A percentile compares a stretch with the other conserved stretches of the same genome.
Conservation (phyloP, 1,284 basidiomycete genomes). For the Trametes hirsuta region DNA sequence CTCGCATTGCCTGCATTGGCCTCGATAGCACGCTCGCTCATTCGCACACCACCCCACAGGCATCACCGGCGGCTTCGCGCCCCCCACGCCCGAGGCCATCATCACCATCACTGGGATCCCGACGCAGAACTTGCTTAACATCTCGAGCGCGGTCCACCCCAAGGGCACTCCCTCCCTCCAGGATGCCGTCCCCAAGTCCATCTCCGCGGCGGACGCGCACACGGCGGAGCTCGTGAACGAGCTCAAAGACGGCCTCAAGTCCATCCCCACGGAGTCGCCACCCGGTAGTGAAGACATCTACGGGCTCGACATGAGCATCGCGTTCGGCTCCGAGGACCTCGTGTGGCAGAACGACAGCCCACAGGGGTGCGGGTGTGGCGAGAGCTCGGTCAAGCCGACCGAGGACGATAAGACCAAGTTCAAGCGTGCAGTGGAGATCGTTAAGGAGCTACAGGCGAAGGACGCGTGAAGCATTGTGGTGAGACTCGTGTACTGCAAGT, state of each 20-base stretch:
- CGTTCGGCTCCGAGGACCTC: slow-evolving; percentile 59
- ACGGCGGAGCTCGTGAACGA: slow-evolving; percentile 52
- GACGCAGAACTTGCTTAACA: slow-evolving; percentile 42
- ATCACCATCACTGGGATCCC: slow-evolving; percentile 50
- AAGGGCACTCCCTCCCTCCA: slow-evolving; percentile 50
- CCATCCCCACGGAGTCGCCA: slow-evolving; percentile 58
- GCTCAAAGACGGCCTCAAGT: slow-evolving; percentile 59
- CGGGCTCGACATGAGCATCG: slow-evolving; percentile 66
- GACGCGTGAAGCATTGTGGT: slow-evolving; percentile 19
- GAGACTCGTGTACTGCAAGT: not conserved
- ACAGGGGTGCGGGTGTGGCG: slow-evolving; percentile 56
- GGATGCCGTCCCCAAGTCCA: slow-evolving; percentile 46
- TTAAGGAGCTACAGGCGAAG: slow-evolving; percentile 53
- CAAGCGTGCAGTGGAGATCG: slow-evolving; percentile 67
- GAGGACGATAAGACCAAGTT: slow-evolving; percentile 67
- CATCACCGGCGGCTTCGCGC: slow-evolving; percentile 74
- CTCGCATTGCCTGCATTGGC: not conserved
- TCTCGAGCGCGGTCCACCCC: slow-evolving; percentile 51
- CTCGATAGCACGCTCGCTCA: slow-evolving; percentile 6
- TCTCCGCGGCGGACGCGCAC: slow-evolving; percentile 41
- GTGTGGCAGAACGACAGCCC: slow-evolving; percentile 67
- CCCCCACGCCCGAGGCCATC: slow-evolving; percentile 61
- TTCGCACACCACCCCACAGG: slow-evolving; percentile 43
- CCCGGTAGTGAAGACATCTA: slow-evolving; percentile 72
- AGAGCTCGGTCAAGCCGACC: slow-evolving; percentile 52